These are phyloP conservation scores for Coemansia sp. DNA, from an alignment of 192 early-diverging fungal species.

Conservation along the genomic window DNA sequence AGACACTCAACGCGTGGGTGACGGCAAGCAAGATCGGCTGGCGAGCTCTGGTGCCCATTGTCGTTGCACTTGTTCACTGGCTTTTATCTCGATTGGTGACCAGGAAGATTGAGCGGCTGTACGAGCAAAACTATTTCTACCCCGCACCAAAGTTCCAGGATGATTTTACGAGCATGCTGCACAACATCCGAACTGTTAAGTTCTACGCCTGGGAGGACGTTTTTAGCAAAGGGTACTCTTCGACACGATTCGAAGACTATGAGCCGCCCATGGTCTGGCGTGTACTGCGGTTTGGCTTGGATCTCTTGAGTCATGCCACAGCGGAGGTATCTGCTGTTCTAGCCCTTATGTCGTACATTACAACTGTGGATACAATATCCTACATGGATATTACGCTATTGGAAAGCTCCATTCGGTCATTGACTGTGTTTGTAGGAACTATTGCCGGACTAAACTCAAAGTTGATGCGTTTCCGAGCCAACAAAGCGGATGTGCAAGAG, in stretches of 20 bases:
- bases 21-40: constrained; percentile 32
- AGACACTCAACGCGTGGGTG: constrained; percentile 28
- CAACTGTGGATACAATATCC: constrained; percentile 9
- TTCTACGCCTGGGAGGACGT: constrained; percentile 64
- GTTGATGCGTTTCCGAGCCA: not conserved
- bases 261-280: constrained; percentile 33
- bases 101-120: not conserved
- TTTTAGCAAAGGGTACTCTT: not conserved
- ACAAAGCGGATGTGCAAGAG: constrained; percentile 6
- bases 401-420: constrained; percentile 22
- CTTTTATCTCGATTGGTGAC: not conserved
- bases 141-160: constrained; percentile 4
- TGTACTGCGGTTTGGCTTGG: constrained; percentile 8
- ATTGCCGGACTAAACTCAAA: not conserved
- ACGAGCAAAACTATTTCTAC: not conserved
- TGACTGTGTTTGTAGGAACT: constrained; percentile 13
- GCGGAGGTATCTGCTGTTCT: constrained; percentile 60
- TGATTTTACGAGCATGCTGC: constrained; percentile 16
- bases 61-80: constrained; percentile 9
- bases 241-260: not conserved
- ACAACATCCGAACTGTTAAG: constrained; percentile 66
- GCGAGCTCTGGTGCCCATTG: constrained; percentile 27
- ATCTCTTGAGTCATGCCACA: constrained; percentile 25
- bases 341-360: constrained; percentile 61
- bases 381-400: constrained; percentile 27